Percentiles rank a stretch among this genome's conserved stretches.
Evolutionary conservation across 2,329 filamentous ascomycete genomes (phyloP).

Genomic region (Zarea fungicola): DNA sequence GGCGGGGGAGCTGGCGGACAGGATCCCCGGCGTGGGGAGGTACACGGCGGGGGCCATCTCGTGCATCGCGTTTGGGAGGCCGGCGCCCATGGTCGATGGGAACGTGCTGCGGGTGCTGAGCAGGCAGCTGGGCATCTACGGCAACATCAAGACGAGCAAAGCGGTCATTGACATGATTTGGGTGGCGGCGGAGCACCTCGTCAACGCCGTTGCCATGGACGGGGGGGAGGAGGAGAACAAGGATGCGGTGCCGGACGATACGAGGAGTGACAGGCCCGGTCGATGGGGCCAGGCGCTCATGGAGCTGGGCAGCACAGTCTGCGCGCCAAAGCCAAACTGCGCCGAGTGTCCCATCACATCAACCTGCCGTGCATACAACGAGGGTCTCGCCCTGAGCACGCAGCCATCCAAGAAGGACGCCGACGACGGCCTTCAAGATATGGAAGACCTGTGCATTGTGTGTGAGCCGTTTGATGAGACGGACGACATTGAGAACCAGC

Average conservation of each 20-base stretch:
- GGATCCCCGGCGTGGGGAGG: slow-evolving; percentile 54
- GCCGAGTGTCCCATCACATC: slow-evolving; percentile 43
- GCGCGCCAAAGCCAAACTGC: slow-evolving; percentile 55
- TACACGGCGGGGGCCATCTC: slow-evolving; percentile 60
- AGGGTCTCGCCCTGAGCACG: slow-evolving; percentile 34
- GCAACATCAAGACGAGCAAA: slow-evolving; percentile 53
- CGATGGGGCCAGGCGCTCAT: slow-evolving; percentile 61
- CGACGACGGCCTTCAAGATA: slow-evolving; percentile 29
- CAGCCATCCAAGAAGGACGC: slow-evolving; percentile 12
- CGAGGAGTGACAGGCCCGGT: slow-evolving; percentile 47
- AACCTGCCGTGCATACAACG: slow-evolving; percentile 47
- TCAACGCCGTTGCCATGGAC: slow-evolving; percentile 41
- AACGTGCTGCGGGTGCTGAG: slow-evolving; percentile 58
- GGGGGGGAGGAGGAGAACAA: slow-evolving; percentile 14
- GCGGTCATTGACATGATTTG: slow-evolving; percentile 48
- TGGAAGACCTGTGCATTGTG: slow-evolving; percentile 46
- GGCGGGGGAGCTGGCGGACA: slow-evolving; percentile 40
- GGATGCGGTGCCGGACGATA: slow-evolving; percentile 18
- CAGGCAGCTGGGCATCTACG: slow-evolving; percentile 52
- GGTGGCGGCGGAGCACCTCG: slow-evolving; percentile 52
- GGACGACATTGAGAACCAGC: slow-evolving; percentile 7
- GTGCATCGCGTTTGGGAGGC: slow-evolving; percentile 55
- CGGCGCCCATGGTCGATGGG: slow-evolving; percentile 58
- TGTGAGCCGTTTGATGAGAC: slow-evolving; percentile 37
- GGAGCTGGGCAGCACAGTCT: slow-evolving; percentile 60